Evolutionary conservation across 2,329 filamentous ascomycete genomes (phyloP), one percentile per base, ranked within the genome.

Genomic region (Fonsecaea multimorphosa): DNA sequence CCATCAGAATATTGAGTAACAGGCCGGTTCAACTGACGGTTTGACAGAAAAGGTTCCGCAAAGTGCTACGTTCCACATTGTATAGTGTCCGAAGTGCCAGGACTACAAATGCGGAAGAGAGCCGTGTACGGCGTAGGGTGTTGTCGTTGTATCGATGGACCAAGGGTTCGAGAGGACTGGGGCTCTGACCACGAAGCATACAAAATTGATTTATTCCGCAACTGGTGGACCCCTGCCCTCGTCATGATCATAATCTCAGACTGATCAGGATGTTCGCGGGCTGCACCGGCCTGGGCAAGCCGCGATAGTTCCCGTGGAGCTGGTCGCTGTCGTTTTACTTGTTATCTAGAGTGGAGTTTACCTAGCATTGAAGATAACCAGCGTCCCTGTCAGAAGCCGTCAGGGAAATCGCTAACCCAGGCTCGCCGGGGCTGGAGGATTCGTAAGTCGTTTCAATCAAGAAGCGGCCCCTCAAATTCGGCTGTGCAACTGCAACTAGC

Each of bases 121-220:
- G 71, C 77, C 80, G 59, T 74, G 76, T 75, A 81, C 75, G 66
- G 76, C 77, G 71, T 63, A 82, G 83, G 61, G 74, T 80, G 8
- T 72, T 85, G 27, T 83, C 82, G 11, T 72, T 85, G 52, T 85
- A 85, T 68, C 78, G 83, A 44, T 85, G 83, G 83, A 85, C 78
- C 55, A 77, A 75, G 56, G 67, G 77, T n/a, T 76, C 76, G 12
- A 79, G 77, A 46, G 77, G 77, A 9, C 71, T 79, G 46, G 77
- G 76, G 19, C 44, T 69, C 36, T 69, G 58, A 58, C 49, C 22
- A 6, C 27, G 5, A 16, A 52, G 22, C 6, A 22, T 52, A 11
- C 11, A 5, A 52, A 27, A 27, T 14, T 4, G 6, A 24, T 22
- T 19, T 51, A 11, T n/a, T n/a, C n/a, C n/a, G n/a, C 34, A 14